Percentiles rank a stretch among this genome's conserved stretches.
phyloP scores from a whole-genome alignment of 257 asterid genomes.

The Mentha longifolia region DNA sequence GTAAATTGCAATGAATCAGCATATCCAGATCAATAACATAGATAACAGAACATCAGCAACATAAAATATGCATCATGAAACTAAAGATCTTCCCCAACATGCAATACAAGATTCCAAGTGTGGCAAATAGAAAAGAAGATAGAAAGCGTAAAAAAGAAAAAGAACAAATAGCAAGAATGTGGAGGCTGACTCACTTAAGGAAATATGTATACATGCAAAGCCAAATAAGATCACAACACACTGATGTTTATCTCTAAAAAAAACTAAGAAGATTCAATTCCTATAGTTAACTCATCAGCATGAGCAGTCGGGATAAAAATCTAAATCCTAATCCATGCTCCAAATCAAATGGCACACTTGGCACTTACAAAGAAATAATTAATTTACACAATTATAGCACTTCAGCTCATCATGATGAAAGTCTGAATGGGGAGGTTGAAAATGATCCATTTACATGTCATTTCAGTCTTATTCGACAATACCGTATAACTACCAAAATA shows the following conservation, averaged over 20 bases:
- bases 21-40: conserved; percentile 2
- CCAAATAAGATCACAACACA: background rate
- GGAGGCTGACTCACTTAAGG: background rate
- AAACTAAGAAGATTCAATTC: background rate
- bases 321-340: background rate
- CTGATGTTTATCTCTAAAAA: background rate
- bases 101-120: background rate
- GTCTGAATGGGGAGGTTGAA: background rate
- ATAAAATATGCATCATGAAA: conserved; percentile 4
- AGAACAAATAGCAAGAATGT: background rate
- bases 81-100: background rate
- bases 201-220: too few relatives aligned
- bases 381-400: background rate
- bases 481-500: background rate
- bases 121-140: background rate
- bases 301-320: background rate
- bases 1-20: background rate
- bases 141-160: background rate
- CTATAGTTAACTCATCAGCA: background rate
- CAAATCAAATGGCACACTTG: background rate
- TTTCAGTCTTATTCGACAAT: background rate
- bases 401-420: background rate
- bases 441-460: background rate
- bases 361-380: background rate
- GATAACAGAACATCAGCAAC: conserved; percentile 8